Evolutionary conservation across 495 filamentous ascomycete species (phyloP).

Genomic region (Penicillium angulare): DNA sequence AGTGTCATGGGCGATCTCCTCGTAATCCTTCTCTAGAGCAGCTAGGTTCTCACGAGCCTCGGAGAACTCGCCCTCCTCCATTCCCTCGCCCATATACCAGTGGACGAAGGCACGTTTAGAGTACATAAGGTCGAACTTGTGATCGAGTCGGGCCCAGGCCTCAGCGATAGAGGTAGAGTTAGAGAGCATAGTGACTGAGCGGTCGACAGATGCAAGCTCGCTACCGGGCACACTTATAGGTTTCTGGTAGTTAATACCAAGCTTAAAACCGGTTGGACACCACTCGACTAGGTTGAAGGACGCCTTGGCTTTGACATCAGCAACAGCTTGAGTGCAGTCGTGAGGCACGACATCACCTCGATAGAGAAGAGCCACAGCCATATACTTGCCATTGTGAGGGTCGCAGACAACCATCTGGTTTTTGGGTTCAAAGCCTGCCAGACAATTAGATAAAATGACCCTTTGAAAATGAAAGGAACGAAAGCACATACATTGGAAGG

Average conservation of each 20-base stretch:
- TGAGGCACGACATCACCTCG: slow-evolving; percentile 84
- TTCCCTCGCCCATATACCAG: slow-evolving; percentile 94
- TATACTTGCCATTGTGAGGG: slow-evolving; percentile 88
- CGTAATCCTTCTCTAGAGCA: slow-evolving; percentile 86
- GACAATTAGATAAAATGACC: background rate
- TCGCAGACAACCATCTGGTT: slow-evolving; percentile 96
- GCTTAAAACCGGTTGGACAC: slow-evolving; percentile 92
- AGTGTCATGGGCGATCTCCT: slow-evolving; percentile 64
- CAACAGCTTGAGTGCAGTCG: slow-evolving; percentile 77
- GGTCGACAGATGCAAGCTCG: slow-evolving; percentile 79
- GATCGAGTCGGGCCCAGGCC: slow-evolving; percentile 81
- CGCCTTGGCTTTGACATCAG: slow-evolving; percentile 76
- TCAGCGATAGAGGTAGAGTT: slow-evolving; percentile 92
- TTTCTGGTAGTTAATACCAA: slow-evolving; percentile 90
- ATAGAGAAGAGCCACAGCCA: slow-evolving; percentile 86
- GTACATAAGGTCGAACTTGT: slow-evolving; percentile 97
- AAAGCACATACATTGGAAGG: slow-evolving; percentile 69
- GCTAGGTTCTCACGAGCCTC: slow-evolving; percentile 89
- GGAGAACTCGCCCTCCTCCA: slow-evolving; percentile 93
- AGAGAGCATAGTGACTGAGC: slow-evolving; percentile 83
- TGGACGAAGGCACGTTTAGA: slow-evolving; percentile 95
- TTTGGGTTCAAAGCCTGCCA: slow-evolving; percentile 77
- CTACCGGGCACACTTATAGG: slow-evolving; percentile 70
- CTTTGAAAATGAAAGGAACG: slow-evolving; percentile 26
- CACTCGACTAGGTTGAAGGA: slow-evolving; percentile 91